phyloP scores from a whole-genome alignment of 2,329 filamentous ascomycete genomes.

The Alternaria rosae region DNA sequence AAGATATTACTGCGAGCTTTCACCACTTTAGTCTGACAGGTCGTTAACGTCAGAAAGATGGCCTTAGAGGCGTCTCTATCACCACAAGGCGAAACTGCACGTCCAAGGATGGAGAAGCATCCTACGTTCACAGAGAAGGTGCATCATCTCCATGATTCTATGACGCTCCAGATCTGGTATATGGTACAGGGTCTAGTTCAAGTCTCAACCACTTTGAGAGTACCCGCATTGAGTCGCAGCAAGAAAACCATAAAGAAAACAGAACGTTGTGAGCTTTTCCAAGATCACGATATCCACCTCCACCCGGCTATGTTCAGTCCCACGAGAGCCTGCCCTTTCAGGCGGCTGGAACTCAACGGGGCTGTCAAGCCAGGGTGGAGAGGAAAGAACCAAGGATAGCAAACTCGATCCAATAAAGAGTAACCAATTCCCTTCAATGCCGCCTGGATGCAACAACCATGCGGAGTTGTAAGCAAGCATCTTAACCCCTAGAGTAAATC shows the following conservation, averaged over 20 bases:
- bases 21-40: neutral
- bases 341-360: neutral
- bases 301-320: neutral
- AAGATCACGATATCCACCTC: neutral
- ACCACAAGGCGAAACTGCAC: neutral
- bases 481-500: neutral
- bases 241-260: neutral
- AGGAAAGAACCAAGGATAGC: neutral
- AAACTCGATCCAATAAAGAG: neutral
- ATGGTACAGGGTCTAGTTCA: neutral
- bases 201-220: neutral
- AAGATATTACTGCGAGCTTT: neutral
- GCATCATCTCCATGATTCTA: neutral
- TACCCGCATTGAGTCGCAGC: fast-evolving
- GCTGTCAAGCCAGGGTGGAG: neutral
- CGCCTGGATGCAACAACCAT: neutral
- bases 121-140: neutral
- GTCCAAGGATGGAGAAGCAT: neutral
- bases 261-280: neutral
- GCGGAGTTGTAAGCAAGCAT: neutral
- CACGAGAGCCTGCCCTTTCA: neutral
- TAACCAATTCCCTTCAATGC: neutral
- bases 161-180: neutral
- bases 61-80: neutral
- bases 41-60: neutral